These are phyloP conservation scores for Globisporangium recalcitrans DNA, from an alignment of 352 stramenopile species.

Conservation along the genomic window DNA sequence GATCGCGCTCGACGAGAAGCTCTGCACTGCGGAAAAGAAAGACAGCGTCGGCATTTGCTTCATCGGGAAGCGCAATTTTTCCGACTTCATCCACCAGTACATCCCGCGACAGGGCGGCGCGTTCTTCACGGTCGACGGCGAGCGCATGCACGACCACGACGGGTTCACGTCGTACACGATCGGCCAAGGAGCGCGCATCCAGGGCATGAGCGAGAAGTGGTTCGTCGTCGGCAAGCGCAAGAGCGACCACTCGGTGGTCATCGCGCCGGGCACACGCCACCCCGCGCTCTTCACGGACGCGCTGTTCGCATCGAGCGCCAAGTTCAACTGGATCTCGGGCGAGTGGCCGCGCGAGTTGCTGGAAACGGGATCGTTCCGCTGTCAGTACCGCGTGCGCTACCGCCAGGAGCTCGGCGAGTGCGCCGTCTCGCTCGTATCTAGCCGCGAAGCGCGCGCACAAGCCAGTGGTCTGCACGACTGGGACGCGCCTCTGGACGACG, in stretches of 20 bases:
- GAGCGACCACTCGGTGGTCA: constrained; percentile 65
- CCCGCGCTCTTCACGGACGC: constrained; percentile 87
- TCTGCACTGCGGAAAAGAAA: constrained; percentile 90
- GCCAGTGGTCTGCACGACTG: constrained; percentile 56
- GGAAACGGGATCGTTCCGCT: constrained; percentile 40
- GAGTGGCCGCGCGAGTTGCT: constrained; percentile 35
- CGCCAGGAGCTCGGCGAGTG: constrained; percentile 65
- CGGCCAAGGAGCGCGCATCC: constrained; percentile 90
- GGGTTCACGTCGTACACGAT: constrained; percentile 90
- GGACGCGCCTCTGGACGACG: constrained; percentile 16
- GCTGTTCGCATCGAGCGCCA: constrained; percentile 59
- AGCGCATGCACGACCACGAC: constrained; percentile 66
- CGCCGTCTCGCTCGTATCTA: constrained; percentile 53
- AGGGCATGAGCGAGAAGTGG: constrained; percentile 88
- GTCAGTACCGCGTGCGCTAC: constrained; percentile 80
- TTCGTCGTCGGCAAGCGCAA: constrained; percentile 84
- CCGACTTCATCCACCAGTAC: constrained; percentile 92
- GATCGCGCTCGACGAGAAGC: constrained; percentile 71
- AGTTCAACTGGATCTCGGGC: constrained; percentile 91
- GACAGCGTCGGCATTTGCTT: constrained; percentile 99
- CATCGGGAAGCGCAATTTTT: constrained; percentile 93
- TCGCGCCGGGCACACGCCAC: constrained; percentile 89
- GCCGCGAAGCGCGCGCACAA: constrained; percentile 23
- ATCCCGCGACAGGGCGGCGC: constrained; percentile 60
- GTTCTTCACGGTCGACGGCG: constrained; percentile 75